phyloP scores from a whole-genome alignment of 2,329 filamentous ascomycete species.

The Stemphylium vesicarium region DNA sequence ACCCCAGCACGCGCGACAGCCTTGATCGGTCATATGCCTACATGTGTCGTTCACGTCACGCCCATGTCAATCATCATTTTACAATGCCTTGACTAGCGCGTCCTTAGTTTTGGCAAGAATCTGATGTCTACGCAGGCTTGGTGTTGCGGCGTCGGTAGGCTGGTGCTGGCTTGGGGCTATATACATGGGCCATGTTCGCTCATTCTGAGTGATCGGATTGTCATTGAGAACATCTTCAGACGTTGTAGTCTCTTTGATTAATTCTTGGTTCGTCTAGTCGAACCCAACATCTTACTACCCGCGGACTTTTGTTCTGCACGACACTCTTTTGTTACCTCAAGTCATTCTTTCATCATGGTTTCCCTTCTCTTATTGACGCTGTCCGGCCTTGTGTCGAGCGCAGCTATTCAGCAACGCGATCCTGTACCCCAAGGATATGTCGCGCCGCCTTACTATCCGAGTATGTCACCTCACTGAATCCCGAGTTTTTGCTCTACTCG shows the following conservation, averaged over 20 bases:
- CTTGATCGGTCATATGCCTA: constrained; percentile 11
- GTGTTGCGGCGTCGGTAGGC: constrained; percentile 10
- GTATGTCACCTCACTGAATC: constrained; percentile 11
- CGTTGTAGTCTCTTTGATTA: background rate
- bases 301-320: constrained; percentile 6
- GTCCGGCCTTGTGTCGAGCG: constrained; percentile 27
- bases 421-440: constrained; percentile 45
- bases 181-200: constrained; percentile 4
- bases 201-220: background rate
- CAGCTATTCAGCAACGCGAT: constrained; percentile 39
- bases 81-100: constrained; percentile 14
- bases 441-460: constrained; percentile 70
- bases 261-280: background rate
- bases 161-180: constrained; percentile 2
- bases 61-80: constrained; percentile 13
- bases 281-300: background rate
- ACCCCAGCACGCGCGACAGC: constrained; percentile 5
- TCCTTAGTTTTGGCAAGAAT: constrained; percentile 4
- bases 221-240: background rate
- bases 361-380: constrained; percentile 30
- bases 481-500: background rate
- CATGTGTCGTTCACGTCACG: background rate
- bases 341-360: constrained; percentile 26
- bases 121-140: constrained; percentile 4
- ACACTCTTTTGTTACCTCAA: constrained; percentile 4